A percentile compares a stretch with the other conserved stretches of the same genome.
These are phyloP conservation scores for Stenocarpella maydis DNA, from an alignment of 2,329 filamentous ascomycete genomes.

Conservation along the genomic window DNA sequence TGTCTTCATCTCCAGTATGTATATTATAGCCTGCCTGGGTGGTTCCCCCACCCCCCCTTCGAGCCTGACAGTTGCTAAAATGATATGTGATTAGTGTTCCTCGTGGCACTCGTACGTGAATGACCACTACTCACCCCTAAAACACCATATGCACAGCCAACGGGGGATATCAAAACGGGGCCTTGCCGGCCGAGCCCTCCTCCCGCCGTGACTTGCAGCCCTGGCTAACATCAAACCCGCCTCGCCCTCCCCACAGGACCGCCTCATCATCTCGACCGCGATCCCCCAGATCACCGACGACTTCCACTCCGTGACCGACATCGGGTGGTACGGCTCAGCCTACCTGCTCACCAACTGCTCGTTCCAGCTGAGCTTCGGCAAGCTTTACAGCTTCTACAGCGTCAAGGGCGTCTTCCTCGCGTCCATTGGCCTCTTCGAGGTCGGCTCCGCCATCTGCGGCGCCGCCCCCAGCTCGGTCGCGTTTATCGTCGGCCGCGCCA, in stretches of 20 bases:
- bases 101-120: slow-evolving; percentile 46
- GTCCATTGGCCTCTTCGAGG: slow-evolving; percentile 47
- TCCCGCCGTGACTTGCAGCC: too few species aligned
- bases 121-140: too few species aligned
- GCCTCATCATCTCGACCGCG: slow-evolving; percentile 49
- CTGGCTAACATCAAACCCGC: too few species aligned
- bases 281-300: slow-evolving; percentile 50
- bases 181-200: too few species aligned
- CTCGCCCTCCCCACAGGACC: too few species aligned
- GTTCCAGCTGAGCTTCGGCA: slow-evolving; percentile 52
- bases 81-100: slow-evolving; percentile 44
- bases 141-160: too few species aligned
- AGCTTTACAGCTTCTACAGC: slow-evolving; percentile 50
- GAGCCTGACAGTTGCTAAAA: background rate
- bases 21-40: too few species aligned
- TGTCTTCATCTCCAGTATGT: slow-evolving; percentile 43
- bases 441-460: slow-evolving; percentile 51
- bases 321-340: slow-evolving; percentile 52
- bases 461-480: slow-evolving; percentile 49
- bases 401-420: slow-evolving; percentile 46
- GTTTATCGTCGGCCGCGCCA: slow-evolving; percentile 51
- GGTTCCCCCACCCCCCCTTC: background rate
- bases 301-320: slow-evolving; percentile 48
- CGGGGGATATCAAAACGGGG: too few species aligned
- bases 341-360: slow-evolving; percentile 48